Percentiles rank a stretch among this genome's conserved stretches.
Evolutionary conservation across 176 grass and related monocot species (phyloP).

Genomic region (Oryza rufipogon): DNA sequence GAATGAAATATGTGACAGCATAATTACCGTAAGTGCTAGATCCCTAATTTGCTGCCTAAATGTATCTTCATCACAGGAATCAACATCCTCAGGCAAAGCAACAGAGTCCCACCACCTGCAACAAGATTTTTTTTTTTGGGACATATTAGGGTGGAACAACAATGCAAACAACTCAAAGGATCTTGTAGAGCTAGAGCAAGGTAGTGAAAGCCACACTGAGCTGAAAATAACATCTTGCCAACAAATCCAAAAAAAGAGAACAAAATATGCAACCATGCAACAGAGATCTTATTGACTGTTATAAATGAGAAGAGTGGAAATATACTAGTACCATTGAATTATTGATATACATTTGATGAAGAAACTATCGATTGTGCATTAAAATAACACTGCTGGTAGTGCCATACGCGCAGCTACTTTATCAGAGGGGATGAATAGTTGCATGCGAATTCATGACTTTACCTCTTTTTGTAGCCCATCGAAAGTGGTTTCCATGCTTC

Average conservation of each 20-base stretch:
- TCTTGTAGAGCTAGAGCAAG: conserved; percentile 19
- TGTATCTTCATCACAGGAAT: conserved; percentile 64
- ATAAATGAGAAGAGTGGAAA: background rate
- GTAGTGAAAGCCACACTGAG: background rate
- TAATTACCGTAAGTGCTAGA: conserved; percentile 77
- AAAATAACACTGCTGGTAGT: conserved; percentile 11
- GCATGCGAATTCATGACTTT: conserved; percentile 19
- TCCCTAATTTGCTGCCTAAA: conserved; percentile 89
- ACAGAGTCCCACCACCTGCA: conserved; percentile 98
- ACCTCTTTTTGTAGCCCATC: conserved; percentile 98
- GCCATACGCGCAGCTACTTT: conserved; percentile 1
- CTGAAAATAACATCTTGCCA: background rate
- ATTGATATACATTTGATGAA: background rate
- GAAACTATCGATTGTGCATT: background rate
- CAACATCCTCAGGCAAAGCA: conserved; percentile 88
- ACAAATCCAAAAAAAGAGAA: background rate
- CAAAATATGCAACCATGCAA: conserved; percentile 21
- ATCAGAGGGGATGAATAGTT: background rate
- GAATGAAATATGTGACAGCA: conserved; percentile 4
- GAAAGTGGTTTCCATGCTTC: conserved; percentile 97
- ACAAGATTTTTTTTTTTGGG: background rate
- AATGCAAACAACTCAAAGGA: conserved; percentile 1
- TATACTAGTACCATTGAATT: conserved; percentile 1
- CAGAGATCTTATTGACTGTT: background rate
- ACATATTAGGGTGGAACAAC: conserved; percentile 5